Base-by-base conservation (phyloP, 2,329 filamentous ascomycete species). In the Fusarium sp. region DNA sequence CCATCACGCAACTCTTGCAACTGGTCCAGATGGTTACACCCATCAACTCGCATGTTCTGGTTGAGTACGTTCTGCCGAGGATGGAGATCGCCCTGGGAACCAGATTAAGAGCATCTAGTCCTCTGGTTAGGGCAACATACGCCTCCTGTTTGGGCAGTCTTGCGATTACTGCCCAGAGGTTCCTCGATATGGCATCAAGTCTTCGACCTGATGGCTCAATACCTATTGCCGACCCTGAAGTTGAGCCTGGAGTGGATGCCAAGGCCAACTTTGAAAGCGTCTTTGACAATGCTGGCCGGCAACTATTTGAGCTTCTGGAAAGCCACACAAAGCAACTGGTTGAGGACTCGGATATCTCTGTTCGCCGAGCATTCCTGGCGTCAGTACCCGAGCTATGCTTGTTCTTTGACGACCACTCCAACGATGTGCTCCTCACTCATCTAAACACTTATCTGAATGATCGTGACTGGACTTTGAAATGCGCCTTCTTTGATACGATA, bases 381-480 rank as follows among this genome's bases (percentile, higher is more conserved):
- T 98, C 96, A 9, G 95, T 99, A 0, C 93, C 95, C 0, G 94
- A 95, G 71, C 87, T 99, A 1, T 99, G 96, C 80, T 91, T 98
- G 75, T 98, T 99, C 82, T 98, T 99, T 76, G 95, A 93, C 70
- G 89, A 92, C n/a, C 93, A 95, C 79, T 93, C 96, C 1, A 98
- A 97, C 80, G 96, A 99, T 79, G 94, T 99, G n/a, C 92, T 99
- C 18, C 86, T 99, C 24, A 97, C 95, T 35, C 96, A 99, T 83
- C 86, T 99, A 31, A 98, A 98, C 79, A 99, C 96, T 0, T 99
- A 99, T 78, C 85, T 99, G 10, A 99, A 99, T 76, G 96, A 98
- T 78, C 91, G 93, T 47, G 95, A 99, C 80, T 99, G 96, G 96
- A 94, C 94, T 81, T 85, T 99, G 35, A 98, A 98, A 82, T 98